Evolutionary conservation across 2,329 filamentous ascomycete genomes (phyloP), one percentile per base, ranked within the genome.

Genomic region (Geosmithia morbida): DNA sequence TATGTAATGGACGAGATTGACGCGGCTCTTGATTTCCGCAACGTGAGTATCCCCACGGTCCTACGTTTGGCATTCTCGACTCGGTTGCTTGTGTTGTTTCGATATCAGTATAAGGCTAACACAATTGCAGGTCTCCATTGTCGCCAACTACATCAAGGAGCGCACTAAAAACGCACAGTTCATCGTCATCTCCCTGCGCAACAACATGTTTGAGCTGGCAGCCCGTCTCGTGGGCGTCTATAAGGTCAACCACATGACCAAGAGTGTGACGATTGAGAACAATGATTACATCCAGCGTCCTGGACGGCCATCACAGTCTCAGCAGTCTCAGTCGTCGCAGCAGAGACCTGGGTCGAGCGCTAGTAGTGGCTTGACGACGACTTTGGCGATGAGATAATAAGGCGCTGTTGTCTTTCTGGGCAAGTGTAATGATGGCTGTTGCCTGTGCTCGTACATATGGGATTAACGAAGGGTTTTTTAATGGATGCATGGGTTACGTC

Each of bases 1-100:
- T 98, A 98, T 64, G 92, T 98, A 57, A 98, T 98, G 92, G 92
- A 98, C 67, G 92, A 98, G 70, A 98, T 98, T 63, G 92, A 98
- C 66, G 92, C 92, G 19, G 92, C 92, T 29, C 67, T 98, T 68
- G 92, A 98, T 70, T 98, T 98, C 73, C 75, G 89, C 67, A 98
- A 98, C 62, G 92, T 94, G 61, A 82, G 86, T 79, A 43, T 11
- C 22, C 43, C 43, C 19, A 19, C n/a, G n/a, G n/a, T n/a, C n/a
- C n/a, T n/a, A n/a, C n/a, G n/a, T n/a, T n/a, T n/a, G n/a, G n/a
- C n/a, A n/a, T n/a, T n/a, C n/a, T n/a, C n/a, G n/a, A n/a, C n/a
- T n/a, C n/a, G n/a, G n/a, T n/a, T n/a, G n/a, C n/a, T n/a, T n/a
- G n/a, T n/a, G n/a, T n/a, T n/a, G n/a, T n/a, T n/a, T n/a, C n/a